phyloP scores from a whole-genome alignment of 805 yeast species.

The Clavispora fructus region DNA sequence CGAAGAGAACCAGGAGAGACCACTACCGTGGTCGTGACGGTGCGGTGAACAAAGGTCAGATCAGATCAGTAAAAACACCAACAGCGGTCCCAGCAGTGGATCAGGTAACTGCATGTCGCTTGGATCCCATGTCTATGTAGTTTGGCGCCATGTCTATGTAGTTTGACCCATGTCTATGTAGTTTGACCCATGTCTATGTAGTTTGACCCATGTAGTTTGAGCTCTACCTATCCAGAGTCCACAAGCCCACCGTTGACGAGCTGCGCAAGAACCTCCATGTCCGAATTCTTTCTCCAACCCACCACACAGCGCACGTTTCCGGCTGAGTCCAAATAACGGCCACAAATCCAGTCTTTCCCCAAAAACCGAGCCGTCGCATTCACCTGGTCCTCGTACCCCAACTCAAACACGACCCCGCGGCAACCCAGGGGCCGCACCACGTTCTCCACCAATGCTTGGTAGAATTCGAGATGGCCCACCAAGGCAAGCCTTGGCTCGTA shows the following conservation, averaged over 20 bases:
- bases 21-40: too few species aligned
- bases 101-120: too few species aligned
- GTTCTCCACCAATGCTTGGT: constrained; percentile 45
- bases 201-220: too few species aligned
- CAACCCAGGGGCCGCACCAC: constrained; percentile 41
- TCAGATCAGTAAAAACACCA: too few species aligned
- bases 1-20: too few species aligned
- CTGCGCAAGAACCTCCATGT: constrained; percentile 10
- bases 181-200: too few species aligned
- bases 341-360: constrained; percentile 44
- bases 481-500: constrained; percentile 79
- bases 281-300: constrained; percentile 46
- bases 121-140: too few species aligned
- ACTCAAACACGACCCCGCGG: constrained; percentile 65
- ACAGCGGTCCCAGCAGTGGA: too few species aligned
- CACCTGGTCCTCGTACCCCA: constrained; percentile 62
- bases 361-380: constrained; percentile 27
- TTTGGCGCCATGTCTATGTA: too few species aligned
- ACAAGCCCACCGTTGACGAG: constrained; percentile 1
- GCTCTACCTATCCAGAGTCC: not conserved
- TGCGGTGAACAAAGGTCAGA: too few species aligned
- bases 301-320: constrained; percentile 54
- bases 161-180: too few species aligned
- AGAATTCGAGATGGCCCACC: constrained; percentile 74
- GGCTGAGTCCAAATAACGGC: constrained; percentile 45